Evolutionary conservation across 1,139 yeast genomes (phyloP), one percentile per base, ranked within the genome.

Genomic region (Scheffersomyces parashehatae): DNA sequence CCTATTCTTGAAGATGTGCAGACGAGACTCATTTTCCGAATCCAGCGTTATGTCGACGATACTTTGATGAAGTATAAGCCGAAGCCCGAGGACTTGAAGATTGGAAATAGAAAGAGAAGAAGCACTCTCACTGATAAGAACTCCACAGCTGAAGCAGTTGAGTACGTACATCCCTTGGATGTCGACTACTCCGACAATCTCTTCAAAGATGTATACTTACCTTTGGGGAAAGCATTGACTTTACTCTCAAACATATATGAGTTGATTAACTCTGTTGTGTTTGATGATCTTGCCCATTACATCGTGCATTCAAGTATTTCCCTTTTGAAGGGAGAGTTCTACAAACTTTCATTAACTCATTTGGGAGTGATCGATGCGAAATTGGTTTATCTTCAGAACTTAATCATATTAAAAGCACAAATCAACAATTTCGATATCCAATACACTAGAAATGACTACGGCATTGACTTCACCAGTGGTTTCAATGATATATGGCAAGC

Each of bases 231-330:
- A 45, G 85, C 96, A 0, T 68, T 90, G 35, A 77, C 87, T 0
- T 67, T 91, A 12, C 68, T 91, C 30, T 84, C 91, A 20, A 87
- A 82, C 56, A 85, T 91, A 16, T 88, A 89, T 59, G 95, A 88
- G 56, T 70, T 90, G 52, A 79, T 91, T 24, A 83, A 85, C 51
- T 81, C 86, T 1, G 70, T 79, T 8, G 88, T 90, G 1, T 91
- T 91, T 66, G 96, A 90, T 58, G 96, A 89, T 58, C 66, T 91
- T 49, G 96, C 97, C 0, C 96, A 90, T 60, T 82, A 86, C 43
- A 83, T 89, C 45, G 88, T 91, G 5, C 96, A 88, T 58, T 80
- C 86, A 38, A 85, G 95, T 54, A 77, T 91, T 33, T 61, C 68
- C 35, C 41, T 86, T 82, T 28, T 73, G 76, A 60, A 77, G 68